Base-by-base conservation (phyloP, 2,329 filamentous ascomycete species). In the Monilinia laxa region DNA sequence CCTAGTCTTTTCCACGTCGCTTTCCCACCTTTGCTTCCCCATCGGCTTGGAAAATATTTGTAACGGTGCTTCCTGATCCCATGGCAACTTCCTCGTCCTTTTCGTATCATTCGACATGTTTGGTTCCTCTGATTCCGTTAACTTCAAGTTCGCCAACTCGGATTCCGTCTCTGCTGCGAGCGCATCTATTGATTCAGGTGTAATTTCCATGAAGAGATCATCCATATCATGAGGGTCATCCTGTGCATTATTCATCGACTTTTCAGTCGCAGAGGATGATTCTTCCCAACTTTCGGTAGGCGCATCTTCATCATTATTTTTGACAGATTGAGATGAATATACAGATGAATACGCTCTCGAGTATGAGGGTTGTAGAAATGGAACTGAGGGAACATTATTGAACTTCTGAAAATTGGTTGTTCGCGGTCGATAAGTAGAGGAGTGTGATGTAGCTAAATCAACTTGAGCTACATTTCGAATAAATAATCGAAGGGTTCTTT, bases 121-220 rank as follows among this genome's bases (percentile, higher is more conserved):
- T 23, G 57, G 11, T 16, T 47, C 16, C 20, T 59, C 57, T 16
- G 42, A n/a, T 60, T 60, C 31, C 31, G 14, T 45, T 47, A 49
- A 62, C 40, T 63, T 42, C 47, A 40, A 20, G 18, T 42, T 35
- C n/a, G 56, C 42, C 35, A 62, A 40, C 58, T 55, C 60, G 28
- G 47, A 63, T 31, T 12, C 45, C 45, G 64, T 31, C 56, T 73
- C 73, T 47, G 71, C 71, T 20, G 70, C 67, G 55, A 77, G 69
- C 2, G 70, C 69, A 70, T 79, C 76, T 68, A 80, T 76, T 7
- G 76, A 72, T 51, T 79, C 77, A 12, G 71, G 73, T 18, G 75
- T 78, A 12, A 76, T 72, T 23, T 80, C 78, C 40, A 77, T 71
- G 58, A 79, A 70, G 6, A 62, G 4, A 20, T 62, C 35, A 25